Percentiles rank a stretch among this genome's conserved stretches.
Conservation (phyloP, 2,329 filamentous ascomycete species). For the Raffaelea ambrosiae region DNA sequence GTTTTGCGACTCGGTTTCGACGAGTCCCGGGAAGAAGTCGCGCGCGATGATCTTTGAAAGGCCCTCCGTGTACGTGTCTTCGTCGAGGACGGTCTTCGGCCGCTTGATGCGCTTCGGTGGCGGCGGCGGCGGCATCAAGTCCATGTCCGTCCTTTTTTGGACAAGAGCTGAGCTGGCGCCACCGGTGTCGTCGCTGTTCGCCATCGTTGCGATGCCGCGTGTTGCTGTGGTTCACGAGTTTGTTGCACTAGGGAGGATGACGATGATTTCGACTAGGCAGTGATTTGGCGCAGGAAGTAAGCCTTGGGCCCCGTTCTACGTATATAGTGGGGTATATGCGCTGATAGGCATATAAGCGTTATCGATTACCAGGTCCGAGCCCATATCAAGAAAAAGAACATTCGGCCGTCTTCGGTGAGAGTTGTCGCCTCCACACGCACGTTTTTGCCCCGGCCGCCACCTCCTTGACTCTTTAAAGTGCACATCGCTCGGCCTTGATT, state of each 20-base stretch:
- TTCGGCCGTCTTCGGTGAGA: constrained; percentile 12
- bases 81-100: constrained; percentile 78
- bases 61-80: constrained; percentile 86
- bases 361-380: no score
- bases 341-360: no score
- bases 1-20: constrained; percentile 78
- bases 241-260: no score
- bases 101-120: constrained; percentile 83
- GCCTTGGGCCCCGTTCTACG: neutral
- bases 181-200: constrained; percentile 1
- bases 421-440: constrained; percentile 3
- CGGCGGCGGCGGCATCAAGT: constrained; percentile 83
- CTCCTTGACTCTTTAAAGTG: no score
- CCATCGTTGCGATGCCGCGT: constrained; percentile 6
- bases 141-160: constrained; percentile 58
- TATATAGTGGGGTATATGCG: neutral
- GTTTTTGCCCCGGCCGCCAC: neutral
- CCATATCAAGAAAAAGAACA: constrained; percentile 7
- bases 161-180: constrained; percentile 49
- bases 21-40: constrained; percentile 90
- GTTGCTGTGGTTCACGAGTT: neutral
- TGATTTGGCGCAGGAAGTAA: no score
- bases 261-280: no score
- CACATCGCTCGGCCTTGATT: no score
- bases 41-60: constrained; percentile 91